Base-by-base conservation (phyloP, 345 rosid species). In the Eucalyptus grandis region DNA sequence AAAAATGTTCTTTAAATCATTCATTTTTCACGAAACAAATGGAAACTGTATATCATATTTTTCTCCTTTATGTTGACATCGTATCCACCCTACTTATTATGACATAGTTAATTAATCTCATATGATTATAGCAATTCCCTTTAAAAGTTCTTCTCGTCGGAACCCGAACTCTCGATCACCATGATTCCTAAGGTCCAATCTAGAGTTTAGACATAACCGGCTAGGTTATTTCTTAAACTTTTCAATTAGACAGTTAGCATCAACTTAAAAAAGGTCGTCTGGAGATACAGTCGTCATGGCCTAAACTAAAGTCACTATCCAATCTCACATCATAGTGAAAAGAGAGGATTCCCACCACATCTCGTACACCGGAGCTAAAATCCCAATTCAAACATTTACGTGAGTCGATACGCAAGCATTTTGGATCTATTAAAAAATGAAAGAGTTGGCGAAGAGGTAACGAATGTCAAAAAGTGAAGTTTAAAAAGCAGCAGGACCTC, bases 1-100 rank as follows among this genome's bases (percentile, higher is more conserved):
- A 3, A 51, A 51, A 51, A 53, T 53, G 0, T 8, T 19, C 58
- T 19, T 53, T 19, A 1, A 53, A 53, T 19, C 11, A 53, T 53
- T 53, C 11, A 53, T 8, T 53, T 8, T 53, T 53, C 0, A 0
- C 0, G 2, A 53, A 53, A 53, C 26, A 21, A 53, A 21, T 30
- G 5, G 0, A 14, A 62, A 62, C 72, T 62, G 4, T 62, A 62
- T 7, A 62, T n/a, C 37, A 0, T 30, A 30, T 62, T 14, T 30
- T 62, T 62, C 5, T 62, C 1, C 72, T 62, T 30, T 30, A 62
- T 0, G 31, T 62, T 14, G 16, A 14, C 34, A 62, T 30, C 14
- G 10, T 27, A 30, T 62, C 72, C 17, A 4, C 31, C 0, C 19
- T 13, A 1, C 34, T 62, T 30, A 62, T 62, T 2, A 2, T 30